phyloP scores from a whole-genome alignment of 306 rosid genomes.

The Hippophae gyantsensis region DNA sequence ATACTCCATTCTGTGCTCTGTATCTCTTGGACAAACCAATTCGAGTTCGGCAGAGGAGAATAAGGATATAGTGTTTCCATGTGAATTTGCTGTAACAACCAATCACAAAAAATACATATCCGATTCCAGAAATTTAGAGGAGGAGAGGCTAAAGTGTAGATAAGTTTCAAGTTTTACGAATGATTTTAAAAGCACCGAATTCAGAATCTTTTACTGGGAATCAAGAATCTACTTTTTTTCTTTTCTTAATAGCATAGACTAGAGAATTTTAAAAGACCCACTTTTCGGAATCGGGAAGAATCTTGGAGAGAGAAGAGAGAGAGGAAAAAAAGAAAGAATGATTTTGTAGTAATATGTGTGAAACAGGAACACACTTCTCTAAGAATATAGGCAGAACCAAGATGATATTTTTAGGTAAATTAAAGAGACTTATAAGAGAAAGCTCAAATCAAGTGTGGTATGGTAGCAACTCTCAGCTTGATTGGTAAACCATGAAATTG shows the following conservation, averaged over 20 bases:
- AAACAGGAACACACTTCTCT: not conserved
- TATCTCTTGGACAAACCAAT: conserved; percentile 41
- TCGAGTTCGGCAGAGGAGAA: conserved; percentile 32
- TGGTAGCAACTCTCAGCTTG: not conserved
- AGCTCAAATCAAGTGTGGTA: conserved; percentile 1
- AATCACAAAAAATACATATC: conserved; percentile 16
- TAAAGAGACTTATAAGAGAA: not conserved
- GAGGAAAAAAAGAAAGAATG: conserved; percentile 8
- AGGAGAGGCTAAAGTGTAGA: conserved; percentile 13
- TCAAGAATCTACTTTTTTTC: conserved; percentile 39
- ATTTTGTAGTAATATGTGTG: conserved; percentile 7
- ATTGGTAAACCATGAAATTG: conserved; percentile 3
- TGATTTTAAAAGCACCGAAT: conserved; percentile 37
- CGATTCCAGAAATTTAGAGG: conserved; percentile 5
- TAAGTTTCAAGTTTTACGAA: conserved; percentile 13
- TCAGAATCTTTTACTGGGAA: conserved; percentile 52
- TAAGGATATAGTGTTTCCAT: conserved; percentile 61
- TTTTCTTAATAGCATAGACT: conserved; percentile 33
- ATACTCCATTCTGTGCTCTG: conserved; percentile 58
- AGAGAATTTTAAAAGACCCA: conserved; percentile 54
- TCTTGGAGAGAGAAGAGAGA: conserved; percentile 24
- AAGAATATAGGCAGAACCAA: conserved; percentile 9
- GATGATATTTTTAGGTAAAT: not conserved
- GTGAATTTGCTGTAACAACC: not conserved
- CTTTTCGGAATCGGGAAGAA: conserved; percentile 74